A percentile compares a stretch with the other conserved stretches of the same genome.
These are phyloP conservation scores for Cystofilobasidium capitatum DNA, from an alignment of 768 basidiomycete species.

Conservation along the genomic window DNA sequence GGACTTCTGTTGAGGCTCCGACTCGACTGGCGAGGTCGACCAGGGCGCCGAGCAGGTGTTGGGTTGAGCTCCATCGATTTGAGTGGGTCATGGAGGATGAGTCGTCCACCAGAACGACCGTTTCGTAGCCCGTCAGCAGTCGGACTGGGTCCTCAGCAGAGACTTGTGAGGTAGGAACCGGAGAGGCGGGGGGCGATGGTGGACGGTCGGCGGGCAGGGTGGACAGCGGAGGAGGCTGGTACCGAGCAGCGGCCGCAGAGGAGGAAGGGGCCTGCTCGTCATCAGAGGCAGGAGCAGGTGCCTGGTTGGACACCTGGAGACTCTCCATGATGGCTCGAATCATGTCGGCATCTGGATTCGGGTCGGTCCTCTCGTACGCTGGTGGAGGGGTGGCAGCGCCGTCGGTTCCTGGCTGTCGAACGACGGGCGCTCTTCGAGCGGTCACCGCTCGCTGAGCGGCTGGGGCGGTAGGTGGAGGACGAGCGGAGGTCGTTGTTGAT, in stretches of 20 bases:
- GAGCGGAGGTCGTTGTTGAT: neutral
- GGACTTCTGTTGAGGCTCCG: conserved; percentile 5
- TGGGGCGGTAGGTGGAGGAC: neutral
- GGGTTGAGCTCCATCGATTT: conserved; percentile 5
- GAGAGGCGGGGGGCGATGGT: neutral
- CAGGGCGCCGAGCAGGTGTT: conserved; percentile 3
- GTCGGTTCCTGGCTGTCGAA: neutral
- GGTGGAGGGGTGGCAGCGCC: conserved; percentile 10
- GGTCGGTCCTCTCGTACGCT: conserved; percentile 3
- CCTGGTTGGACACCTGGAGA: conserved; percentile 1
- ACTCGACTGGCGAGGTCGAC: conserved; percentile 18
- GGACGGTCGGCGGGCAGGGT: neutral
- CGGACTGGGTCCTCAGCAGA: conserved; percentile 8
- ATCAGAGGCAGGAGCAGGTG: neutral
- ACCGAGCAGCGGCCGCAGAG: neutral
- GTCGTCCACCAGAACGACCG: conserved; percentile 17
- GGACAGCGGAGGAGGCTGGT: neutral
- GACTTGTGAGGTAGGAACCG: neutral
- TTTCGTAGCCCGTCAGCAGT: conserved; percentile 9
- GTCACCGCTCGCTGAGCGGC: neutral
- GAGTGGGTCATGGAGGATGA: conserved; percentile 13
- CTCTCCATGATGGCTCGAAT: conserved; percentile 13
- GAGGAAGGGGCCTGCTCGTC: neutral
- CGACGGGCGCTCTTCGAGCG: conserved; percentile 4
- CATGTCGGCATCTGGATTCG: conserved; percentile 16